Base-by-base conservation (phyloP, 1,139 yeast genomes). In the Meyerozyma athensensis region DNA sequence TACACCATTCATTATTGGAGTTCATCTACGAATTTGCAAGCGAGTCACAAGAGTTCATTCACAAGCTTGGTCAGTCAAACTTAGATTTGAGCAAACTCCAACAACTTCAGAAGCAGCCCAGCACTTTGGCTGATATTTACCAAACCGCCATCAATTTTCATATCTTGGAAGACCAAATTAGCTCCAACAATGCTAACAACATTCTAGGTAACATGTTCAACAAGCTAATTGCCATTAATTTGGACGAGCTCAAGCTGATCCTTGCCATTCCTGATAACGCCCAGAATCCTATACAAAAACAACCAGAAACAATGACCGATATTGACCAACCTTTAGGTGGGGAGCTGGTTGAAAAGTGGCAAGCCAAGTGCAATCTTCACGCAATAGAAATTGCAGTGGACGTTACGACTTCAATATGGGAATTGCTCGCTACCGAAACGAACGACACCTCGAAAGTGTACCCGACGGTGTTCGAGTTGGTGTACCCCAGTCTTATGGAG, bases 351-450 rank as follows among this genome's bases (percentile, higher is more conserved):
- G 74, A 68, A 30, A 64, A 61, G 37, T 57, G 63, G 7, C 58
- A 56, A 13, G 79, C 86, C 6, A 72, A 78, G 47, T 61, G 74
- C 31, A 71, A 76, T 36, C 59, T 83, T 34, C 81, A 79, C 54
- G 72, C 84, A 4, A 65, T 85, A 22, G 95, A 86, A 49, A 70
- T 81, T 1, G 68, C 84, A 0, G 62, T 89, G 28, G 97, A 90
- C 53, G 59, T 90, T 26, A 66, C 86, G 23, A 79, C 96, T 1
- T 81, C 92, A 1, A 65, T 81, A 6, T 74, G 86, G 48, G 97
- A 90, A 54, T 81, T 56, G 38, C 53, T 68, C 30, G 62, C 73
- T 3, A 44, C 58, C 7, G 54, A 56, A 36, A 71, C 63, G 32
- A 42, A 43, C 10, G 34, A 37, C 30, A n/a, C 9, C 19, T 9